Evolutionary conservation across 2,329 filamentous ascomycete genomes (phyloP).

Genomic region (Lachnellula occidentalis): DNA sequence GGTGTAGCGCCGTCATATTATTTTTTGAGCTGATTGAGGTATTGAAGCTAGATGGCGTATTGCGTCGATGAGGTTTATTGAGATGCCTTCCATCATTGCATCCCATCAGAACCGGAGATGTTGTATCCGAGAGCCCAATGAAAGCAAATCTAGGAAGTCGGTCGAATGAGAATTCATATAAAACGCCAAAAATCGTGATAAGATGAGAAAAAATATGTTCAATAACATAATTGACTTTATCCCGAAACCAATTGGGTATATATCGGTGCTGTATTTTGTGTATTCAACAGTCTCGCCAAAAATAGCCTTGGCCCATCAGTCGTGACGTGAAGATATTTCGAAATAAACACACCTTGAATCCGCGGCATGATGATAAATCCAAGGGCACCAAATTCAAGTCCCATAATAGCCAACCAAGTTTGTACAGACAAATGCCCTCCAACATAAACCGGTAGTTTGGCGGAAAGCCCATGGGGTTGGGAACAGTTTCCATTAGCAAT

Average conservation of each 20-base stretch:
- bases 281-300: slow-evolving; percentile 5
- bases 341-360: slow-evolving; percentile 1
- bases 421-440: slow-evolving; percentile 8
- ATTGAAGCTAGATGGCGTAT: background rate
- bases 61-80: slow-evolving; percentile 4
- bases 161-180: slow-evolving; percentile 10
- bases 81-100: background rate
- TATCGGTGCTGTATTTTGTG: slow-evolving; percentile 1
- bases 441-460: slow-evolving; percentile 1
- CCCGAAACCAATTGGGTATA: background rate
- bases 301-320: slow-evolving; percentile 2
- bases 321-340: slow-evolving; percentile 6
- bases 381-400: slow-evolving; percentile 4
- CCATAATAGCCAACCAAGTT: slow-evolving; percentile 10
- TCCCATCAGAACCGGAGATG: background rate
- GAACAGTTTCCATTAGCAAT: slow-evolving; percentile 4
- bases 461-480: background rate
- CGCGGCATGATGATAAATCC: slow-evolving; percentile 3
- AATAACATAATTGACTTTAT: slow-evolving; percentile 3
- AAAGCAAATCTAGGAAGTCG: background rate
- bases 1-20: background rate
- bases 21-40: background rate
- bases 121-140: background rate
- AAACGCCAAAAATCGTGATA: slow-evolving; percentile 1
- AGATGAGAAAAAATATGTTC: background rate